These are phyloP conservation scores for Apiospora malaysiana DNA, from an alignment of 2,329 filamentous ascomycete species.

Conservation along the genomic window DNA sequence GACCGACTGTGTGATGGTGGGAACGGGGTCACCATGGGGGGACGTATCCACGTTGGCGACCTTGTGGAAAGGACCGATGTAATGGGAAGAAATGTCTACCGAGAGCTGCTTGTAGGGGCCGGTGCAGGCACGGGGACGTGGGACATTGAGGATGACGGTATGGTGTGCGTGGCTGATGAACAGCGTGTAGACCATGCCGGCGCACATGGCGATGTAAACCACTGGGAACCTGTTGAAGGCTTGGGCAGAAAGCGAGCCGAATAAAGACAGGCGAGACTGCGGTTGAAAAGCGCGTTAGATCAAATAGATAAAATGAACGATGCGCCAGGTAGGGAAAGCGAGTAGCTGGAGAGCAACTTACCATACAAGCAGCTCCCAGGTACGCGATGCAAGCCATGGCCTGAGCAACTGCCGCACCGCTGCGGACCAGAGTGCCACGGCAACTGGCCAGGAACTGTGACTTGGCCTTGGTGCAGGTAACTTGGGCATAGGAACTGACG, in stretches of 20 bases:
- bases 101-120: slow-evolving; percentile 1
- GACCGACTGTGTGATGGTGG: not conserved
- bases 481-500: not conserved
- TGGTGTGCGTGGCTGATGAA: not conserved
- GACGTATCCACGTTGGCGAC: not conserved
- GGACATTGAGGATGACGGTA: not conserved
- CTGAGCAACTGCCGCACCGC: not conserved
- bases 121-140: not conserved
- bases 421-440: not conserved
- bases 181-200: not conserved
- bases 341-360: not conserved
- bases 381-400: not conserved
- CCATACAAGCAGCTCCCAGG: not conserved
- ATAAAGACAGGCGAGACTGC: not conserved
- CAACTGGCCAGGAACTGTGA: not conserved
- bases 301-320: not conserved
- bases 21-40: no score
- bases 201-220: rapidly evolving
- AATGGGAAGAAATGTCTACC: not conserved
- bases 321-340: no score
- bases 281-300: not conserved
- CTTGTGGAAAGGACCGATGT: not conserved
- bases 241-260: not conserved
- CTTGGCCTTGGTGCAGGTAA: not conserved
- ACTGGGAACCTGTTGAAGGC: not conserved